phyloP scores from a whole-genome alignment of 306 rosid genomes.

The Casuarina glauca region DNA sequence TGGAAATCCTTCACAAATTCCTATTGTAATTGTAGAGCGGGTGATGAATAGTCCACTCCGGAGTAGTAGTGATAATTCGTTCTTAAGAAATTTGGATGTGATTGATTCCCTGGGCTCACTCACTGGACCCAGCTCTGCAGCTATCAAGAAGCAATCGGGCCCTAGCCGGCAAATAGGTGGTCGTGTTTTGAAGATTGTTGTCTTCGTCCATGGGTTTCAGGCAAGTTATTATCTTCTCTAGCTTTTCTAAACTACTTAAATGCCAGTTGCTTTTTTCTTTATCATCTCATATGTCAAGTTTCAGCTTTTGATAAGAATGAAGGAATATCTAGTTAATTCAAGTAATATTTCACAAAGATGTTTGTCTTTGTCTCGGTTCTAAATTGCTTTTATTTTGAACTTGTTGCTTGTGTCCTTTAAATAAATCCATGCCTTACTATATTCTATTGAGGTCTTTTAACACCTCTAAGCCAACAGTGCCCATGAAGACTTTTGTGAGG shows the following conservation, averaged over 20 bases:
- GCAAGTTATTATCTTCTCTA: constrained; percentile 51
- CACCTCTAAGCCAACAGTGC: background rate
- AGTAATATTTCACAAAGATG: background rate
- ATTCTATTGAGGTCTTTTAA: background rate
- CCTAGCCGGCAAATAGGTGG: constrained; percentile 37
- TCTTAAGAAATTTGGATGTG: constrained; percentile 49
- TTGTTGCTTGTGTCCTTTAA: background rate
- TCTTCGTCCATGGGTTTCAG: constrained; percentile 99
- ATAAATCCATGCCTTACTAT: background rate
- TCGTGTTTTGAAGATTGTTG: constrained; percentile 72
- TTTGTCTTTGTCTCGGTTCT: background rate
- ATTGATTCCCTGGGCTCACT: constrained; percentile 37
- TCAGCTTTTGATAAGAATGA: background rate
- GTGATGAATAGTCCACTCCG: constrained; percentile 79
- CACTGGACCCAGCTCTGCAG: constrained; percentile 36
- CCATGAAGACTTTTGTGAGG: background rate
- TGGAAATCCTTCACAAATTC: constrained; percentile 71
- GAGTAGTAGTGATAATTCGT: constrained; percentile 62
- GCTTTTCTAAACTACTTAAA: background rate
- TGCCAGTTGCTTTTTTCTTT: background rate
- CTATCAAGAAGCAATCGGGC: constrained; percentile 35
- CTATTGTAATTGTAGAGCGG: constrained; percentile 83
- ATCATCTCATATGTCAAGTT: background rate
- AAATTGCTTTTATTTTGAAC: background rate
- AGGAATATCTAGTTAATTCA: background rate